Evolutionary conservation across 2,329 filamentous ascomycete genomes (phyloP).

Genomic region (Emergomyces pasteurianus): DNA sequence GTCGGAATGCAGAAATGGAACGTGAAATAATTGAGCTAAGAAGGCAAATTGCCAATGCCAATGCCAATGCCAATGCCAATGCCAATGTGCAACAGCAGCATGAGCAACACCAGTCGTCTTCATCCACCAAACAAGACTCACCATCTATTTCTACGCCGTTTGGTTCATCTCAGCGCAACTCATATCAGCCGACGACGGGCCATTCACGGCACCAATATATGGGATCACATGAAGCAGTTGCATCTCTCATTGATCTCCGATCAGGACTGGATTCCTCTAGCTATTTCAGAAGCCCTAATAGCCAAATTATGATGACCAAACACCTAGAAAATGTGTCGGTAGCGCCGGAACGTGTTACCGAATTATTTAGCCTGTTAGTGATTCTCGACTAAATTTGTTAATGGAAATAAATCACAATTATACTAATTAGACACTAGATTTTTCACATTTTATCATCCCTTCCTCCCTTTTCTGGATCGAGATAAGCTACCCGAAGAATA

Average conservation of each 20-base stretch:
- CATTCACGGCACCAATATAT: conserved; percentile 30
- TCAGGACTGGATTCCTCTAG: conserved; percentile 34
- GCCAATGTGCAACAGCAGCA: conserved; percentile 15
- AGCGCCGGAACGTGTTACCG: conserved; percentile 30
- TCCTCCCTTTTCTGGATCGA: conserved; percentile 50
- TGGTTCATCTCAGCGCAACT: conserved; percentile 3
- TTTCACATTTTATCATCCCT: conserved; percentile 53
- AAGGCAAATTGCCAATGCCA: conserved; percentile 33
- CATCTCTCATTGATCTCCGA: conserved; percentile 38
- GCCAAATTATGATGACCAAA: conserved; percentile 31
- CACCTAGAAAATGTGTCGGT: conserved; percentile 42
- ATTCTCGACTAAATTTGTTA: background rate
- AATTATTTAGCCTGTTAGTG: conserved; percentile 36
- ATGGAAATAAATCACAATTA: background rate
- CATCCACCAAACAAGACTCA: conserved; percentile 24
- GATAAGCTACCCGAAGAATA: conserved; percentile 44
- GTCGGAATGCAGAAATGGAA: conserved; percentile 54
- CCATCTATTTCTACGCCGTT: conserved; percentile 19
- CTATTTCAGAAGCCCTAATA: conserved; percentile 38
- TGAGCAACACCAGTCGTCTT: conserved; percentile 14
- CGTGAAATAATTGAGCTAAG: conserved; percentile 42
- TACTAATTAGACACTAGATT: conserved; percentile 34
- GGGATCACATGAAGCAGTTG: conserved; percentile 39
- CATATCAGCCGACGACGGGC: conserved; percentile 16
- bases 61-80: conserved; percentile 17